Percentiles rank a stretch among this genome's conserved stretches.
Evolutionary conservation across 78 protist genomes (phyloP).

Genomic region (Dictyostelium intermedium): DNA sequence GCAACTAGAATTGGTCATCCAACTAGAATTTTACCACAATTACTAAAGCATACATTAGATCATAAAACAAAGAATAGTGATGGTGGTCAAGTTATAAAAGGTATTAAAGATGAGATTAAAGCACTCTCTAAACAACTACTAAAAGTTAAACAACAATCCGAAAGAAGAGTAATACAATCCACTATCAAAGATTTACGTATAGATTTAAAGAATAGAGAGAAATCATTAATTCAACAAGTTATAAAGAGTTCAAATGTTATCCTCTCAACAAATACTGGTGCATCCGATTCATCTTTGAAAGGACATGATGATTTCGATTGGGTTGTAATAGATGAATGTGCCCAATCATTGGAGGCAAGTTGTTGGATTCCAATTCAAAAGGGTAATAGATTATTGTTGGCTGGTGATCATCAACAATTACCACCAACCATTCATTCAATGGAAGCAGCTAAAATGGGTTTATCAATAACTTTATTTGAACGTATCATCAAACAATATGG

Average conservation of each 20-base stretch:
- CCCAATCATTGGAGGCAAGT: conserved; percentile 90
- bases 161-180: neutral
- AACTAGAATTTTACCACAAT: conserved; percentile 84
- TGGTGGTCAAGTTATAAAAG: conserved; percentile 23
- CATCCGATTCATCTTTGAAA: conserved; percentile 32
- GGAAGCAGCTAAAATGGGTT: conserved; percentile 78
- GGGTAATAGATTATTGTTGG: conserved; percentile 63
- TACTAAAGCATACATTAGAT: conserved; percentile 80
- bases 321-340: conserved; percentile 81
- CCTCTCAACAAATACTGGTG: conserved; percentile 67
- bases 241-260: conserved; percentile 58
- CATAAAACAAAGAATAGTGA: conserved; percentile 62
- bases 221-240: conserved; percentile 37
- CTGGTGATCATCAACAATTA: conserved; percentile 92
- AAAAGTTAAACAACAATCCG: neutral
- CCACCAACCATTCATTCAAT: conserved; percentile 91
- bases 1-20: conserved; percentile 92
- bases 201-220: conserved; percentile 46
- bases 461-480: conserved; percentile 89
- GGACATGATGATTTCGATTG: conserved; percentile 45
- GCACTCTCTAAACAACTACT: neutral
- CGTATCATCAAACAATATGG: conserved; percentile 53
- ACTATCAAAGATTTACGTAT: neutral
- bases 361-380: conserved; percentile 92
- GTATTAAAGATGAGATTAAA: conserved; percentile 15